These are phyloP conservation scores for Globisporangium alternatum DNA, from an alignment of 352 stramenopile genomes.

Conservation along the genomic window DNA sequence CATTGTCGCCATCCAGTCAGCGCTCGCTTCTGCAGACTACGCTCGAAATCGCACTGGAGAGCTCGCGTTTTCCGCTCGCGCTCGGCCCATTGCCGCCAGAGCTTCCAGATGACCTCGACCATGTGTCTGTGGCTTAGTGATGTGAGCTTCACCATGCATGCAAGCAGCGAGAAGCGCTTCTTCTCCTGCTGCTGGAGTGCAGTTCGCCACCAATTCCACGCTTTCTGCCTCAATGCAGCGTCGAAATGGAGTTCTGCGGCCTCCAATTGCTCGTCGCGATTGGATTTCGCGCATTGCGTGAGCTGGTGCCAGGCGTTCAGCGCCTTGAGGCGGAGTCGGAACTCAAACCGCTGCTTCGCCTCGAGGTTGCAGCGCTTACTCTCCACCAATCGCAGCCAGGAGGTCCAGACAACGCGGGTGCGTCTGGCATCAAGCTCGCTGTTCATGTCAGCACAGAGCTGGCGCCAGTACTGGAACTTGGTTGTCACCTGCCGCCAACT, in stretches of 20 bases:
- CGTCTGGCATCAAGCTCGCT: constrained; percentile 7
- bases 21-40: constrained; percentile 3
- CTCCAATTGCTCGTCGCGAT: constrained; percentile 13
- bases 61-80: constrained; percentile 12
- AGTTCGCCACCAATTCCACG: constrained; percentile 20
- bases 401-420: constrained; percentile 15
- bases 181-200: constrained; percentile 26
- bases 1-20: constrained; percentile 16
- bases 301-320: constrained; percentile 1
- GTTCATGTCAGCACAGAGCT: constrained; percentile 18
- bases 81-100: constrained; percentile 20
- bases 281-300: not conserved
- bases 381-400: constrained; percentile 24
- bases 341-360: constrained; percentile 2
- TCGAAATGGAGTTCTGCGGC: constrained; percentile 12
- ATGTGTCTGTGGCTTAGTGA: constrained; percentile 18
- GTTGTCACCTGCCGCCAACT: constrained; percentile 25
- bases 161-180: constrained; percentile 43
- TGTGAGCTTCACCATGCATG: constrained; percentile 50
- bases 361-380: constrained; percentile 2
- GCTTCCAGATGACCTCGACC: constrained; percentile 19
- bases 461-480: constrained; percentile 25
- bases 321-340: constrained; percentile 2
- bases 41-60: constrained; percentile 7
- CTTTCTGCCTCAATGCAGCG: constrained; percentile 3